Evolutionary conservation across 768 basidiomycete genomes (phyloP).

Genomic region (Tubosaeta brunneosetosa): DNA sequence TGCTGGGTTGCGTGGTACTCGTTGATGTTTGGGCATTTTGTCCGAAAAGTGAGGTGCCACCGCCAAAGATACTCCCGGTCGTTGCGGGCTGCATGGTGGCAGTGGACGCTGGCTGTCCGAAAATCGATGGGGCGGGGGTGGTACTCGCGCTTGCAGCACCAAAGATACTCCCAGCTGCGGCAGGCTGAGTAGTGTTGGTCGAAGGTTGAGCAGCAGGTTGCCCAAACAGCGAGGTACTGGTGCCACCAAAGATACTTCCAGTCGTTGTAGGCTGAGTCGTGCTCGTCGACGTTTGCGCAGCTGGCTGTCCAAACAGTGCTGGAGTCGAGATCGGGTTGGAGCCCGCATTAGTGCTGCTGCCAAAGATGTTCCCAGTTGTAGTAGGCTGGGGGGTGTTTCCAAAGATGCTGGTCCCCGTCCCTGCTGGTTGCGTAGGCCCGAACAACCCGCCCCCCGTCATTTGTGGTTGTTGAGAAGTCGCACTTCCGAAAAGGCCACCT

Average conservation of each 20-base stretch:
- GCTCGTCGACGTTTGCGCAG: neutral
- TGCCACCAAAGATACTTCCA: neutral
- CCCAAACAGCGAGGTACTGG: neutral
- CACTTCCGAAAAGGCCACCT: conserved; percentile 14
- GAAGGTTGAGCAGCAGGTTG: neutral
- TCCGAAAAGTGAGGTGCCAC: neutral
- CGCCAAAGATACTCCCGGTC: conserved; percentile 12
- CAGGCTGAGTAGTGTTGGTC: neutral
- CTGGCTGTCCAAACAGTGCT: neutral
- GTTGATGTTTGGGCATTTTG: neutral
- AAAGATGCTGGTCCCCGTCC: conserved; percentile 8
- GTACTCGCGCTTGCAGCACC: conserved; percentile 8
- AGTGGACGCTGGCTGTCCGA: conserved; percentile 24
- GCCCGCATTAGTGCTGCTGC: neutral
- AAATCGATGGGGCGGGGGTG: conserved; percentile 27
- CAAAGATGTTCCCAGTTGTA: conserved; percentile 12
- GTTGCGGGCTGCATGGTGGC: conserved; percentile 11
- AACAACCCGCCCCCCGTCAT: conserved; percentile 15
- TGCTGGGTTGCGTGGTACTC: neutral
- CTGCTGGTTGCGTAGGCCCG: conserved; percentile 14
- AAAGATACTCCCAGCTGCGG: conserved; percentile 10
- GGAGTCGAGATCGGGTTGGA: neutral
- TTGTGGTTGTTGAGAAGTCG: conserved; percentile 13
- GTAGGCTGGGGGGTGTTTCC: conserved; percentile 13
- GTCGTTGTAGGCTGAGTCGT: neutral